A percentile compares a stretch with the other conserved stretches of the same genome.
phyloP scores from a whole-genome alignment of 163 green algal genomes.

The Chlorella variabilis region DNA sequence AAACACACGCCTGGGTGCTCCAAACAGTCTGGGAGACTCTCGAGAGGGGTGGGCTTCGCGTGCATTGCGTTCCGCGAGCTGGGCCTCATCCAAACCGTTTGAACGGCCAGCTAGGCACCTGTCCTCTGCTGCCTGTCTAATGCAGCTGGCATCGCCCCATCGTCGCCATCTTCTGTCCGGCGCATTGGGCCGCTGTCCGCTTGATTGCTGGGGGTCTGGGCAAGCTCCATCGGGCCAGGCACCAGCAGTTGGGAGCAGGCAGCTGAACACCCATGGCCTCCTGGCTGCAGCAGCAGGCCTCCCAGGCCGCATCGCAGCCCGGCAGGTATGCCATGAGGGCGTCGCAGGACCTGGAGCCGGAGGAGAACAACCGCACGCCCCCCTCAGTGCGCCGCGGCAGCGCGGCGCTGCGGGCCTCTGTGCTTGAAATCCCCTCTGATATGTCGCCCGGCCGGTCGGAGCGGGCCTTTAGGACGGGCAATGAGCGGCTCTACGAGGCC shows the following conservation, averaged over 20 bases:
- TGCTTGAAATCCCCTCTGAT: conserved; percentile 35
- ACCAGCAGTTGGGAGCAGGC: background rate
- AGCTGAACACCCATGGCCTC: background rate
- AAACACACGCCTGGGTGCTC: too few relatives aligned
- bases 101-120: too few relatives aligned
- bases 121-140: too few relatives aligned
- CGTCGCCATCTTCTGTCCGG: background rate
- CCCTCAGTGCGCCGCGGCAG: conserved; percentile 27
- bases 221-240: too few relatives aligned
- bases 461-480: conserved; percentile 66
- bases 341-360: conserved; percentile 21
- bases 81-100: too few relatives aligned
- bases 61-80: too few relatives aligned
- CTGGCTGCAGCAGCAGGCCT: conserved; percentile 34
- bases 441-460: conserved; percentile 51
- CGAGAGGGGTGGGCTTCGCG: too few relatives aligned
- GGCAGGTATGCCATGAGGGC: conserved; percentile 31
- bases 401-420: conserved; percentile 25
- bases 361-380: conserved; percentile 51
- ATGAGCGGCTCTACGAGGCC: conserved; percentile 92
- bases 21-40: too few relatives aligned
- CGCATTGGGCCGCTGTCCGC: background rate
- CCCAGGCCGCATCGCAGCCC: conserved; percentile 4
- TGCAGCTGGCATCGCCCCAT: too few relatives aligned
- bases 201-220: background rate